Conservation (phyloP, 345 rosid species). For the Anacardium occidentale region DNA sequence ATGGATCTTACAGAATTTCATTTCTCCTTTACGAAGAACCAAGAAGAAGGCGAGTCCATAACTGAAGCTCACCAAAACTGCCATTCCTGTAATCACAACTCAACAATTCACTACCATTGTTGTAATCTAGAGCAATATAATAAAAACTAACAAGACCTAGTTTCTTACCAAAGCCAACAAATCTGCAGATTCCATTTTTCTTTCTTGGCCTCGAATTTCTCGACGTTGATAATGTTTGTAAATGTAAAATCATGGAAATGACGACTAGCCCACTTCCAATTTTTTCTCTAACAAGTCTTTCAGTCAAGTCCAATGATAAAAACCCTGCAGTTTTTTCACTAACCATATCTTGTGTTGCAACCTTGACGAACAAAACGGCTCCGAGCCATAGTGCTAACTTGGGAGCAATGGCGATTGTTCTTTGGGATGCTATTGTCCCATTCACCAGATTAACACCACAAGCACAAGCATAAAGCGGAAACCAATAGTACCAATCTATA, state of each 20-base stretch:
- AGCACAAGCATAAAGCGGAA: constrained; percentile 69
- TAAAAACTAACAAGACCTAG: background rate
- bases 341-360: constrained; percentile 40
- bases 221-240: constrained; percentile 28
- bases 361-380: constrained; percentile 53
- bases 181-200: constrained; percentile 15
- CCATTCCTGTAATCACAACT: background rate
- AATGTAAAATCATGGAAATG: constrained; percentile 66
- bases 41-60: constrained; percentile 58
- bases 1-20: constrained; percentile 34
- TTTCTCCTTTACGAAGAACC: constrained; percentile 48
- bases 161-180: constrained; percentile 44
- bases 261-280: constrained; percentile 70
- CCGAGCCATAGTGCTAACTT: constrained; percentile 38
- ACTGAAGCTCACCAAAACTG: too few relatives aligned
- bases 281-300: constrained; percentile 74
- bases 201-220: constrained; percentile 7
- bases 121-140: background rate
- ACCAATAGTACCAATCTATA: constrained; percentile 85
- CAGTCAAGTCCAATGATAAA: constrained; percentile 58
- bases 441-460: constrained; percentile 47
- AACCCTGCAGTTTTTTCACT: constrained; percentile 39
- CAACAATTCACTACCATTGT: background rate
- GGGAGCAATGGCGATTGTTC: constrained; percentile 26
- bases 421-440: constrained; percentile 26